Percentiles rank a stretch among this genome's conserved stretches.
Conservation (phyloP, 805 yeast genomes). For the Candida insectalens region DNA sequence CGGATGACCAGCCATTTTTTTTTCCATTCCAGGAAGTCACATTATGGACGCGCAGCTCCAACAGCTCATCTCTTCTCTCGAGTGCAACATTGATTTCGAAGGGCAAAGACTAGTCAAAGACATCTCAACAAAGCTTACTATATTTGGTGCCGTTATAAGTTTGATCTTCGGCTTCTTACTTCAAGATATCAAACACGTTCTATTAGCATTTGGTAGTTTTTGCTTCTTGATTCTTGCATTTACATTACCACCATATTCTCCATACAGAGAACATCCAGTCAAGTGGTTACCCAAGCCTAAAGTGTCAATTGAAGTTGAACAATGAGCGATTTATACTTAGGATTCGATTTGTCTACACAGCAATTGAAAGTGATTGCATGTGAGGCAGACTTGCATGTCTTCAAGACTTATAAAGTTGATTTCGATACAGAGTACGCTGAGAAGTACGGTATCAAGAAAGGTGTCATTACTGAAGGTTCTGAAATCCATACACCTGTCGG, state of each 20-base stretch:
- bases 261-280: slow-evolving; percentile 39
- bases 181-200: slow-evolving; percentile 31
- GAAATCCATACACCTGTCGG: slow-evolving; percentile 71
- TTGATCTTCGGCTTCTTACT: slow-evolving; percentile 37
- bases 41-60: too few species aligned
- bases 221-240: slow-evolving; percentile 25
- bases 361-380: slow-evolving; percentile 72
- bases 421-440: slow-evolving; percentile 54
- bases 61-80: background rate
- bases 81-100: slow-evolving; percentile 33
- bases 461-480: slow-evolving; percentile 54
- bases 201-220: slow-evolving; percentile 30
- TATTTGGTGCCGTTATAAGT: slow-evolving; percentile 28
- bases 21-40: too few species aligned
- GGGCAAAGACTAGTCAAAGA: slow-evolving; percentile 39
- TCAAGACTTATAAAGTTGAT: slow-evolving; percentile 53
- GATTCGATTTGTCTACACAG: slow-evolving; percentile 85
- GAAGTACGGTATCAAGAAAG: slow-evolving; percentile 58
- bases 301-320: slow-evolving; percentile 6
- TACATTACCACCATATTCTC: slow-evolving; percentile 51
- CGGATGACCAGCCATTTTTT: too few species aligned
- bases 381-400: slow-evolving; percentile 38
- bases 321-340: slow-evolving; percentile 34
- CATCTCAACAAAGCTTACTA: slow-evolving; percentile 18
- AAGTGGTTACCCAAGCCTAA: slow-evolving; percentile 31